A percentile compares a stretch with the other conserved stretches of the same genome.
Conservation (phyloP, 2,329 filamentous ascomycete genomes). For the Aspergillus pseudoviridinutans region DNA sequence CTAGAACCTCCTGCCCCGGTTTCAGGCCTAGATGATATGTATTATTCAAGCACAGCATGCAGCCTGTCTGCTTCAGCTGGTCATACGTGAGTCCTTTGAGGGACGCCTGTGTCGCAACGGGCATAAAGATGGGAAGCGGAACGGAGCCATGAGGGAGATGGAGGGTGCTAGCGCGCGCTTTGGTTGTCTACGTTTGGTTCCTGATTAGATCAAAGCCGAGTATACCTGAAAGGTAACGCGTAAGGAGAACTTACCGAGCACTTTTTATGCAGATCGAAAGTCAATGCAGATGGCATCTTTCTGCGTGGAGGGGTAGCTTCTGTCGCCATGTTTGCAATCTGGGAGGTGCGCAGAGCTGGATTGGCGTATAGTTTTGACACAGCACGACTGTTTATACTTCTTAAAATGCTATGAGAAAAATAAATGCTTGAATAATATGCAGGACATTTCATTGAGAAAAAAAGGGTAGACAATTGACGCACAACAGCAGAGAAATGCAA, state of each 20-base stretch:
- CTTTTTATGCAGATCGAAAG: slow-evolving; percentile 70
- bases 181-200: slow-evolving; percentile 65
- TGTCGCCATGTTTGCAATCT: slow-evolving; percentile 28
- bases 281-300: slow-evolving; percentile 59
- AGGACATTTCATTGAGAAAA: not conserved
- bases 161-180: slow-evolving; percentile 83
- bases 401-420: not conserved
- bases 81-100: slow-evolving; percentile 91
- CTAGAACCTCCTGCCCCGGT: slow-evolving; percentile 84
- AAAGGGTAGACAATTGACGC: not conserved
- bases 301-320: slow-evolving; percentile 19
- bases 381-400: not conserved
- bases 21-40: slow-evolving; percentile 96
- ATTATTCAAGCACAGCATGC: slow-evolving; percentile 91
- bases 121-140: slow-evolving; percentile 93
- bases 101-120: slow-evolving; percentile 93
- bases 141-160: slow-evolving; percentile 89
- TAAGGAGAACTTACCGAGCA: slow-evolving; percentile 63
- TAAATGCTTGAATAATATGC: not conserved
- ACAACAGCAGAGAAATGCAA: not conserved
- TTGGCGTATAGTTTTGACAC: not conserved
- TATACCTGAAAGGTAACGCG: not conserved
- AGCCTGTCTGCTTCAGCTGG: slow-evolving; percentile 84
- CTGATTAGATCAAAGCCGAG: slow-evolving; percentile 6
- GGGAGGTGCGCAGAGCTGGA: slow-evolving; percentile 9